Evolutionary conservation across 129 eudicot genomes (phyloP).

Genomic region (Daucus carota): DH1_v3.0 NC_030383.2:60929001-60929500

Average conservation of each 20-base stretch:
- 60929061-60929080: slow-evolving; percentile 49
- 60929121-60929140: too few relatives aligned
- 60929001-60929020: slow-evolving; percentile 42
- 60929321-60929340: slow-evolving; percentile 67
- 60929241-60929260: slow-evolving; percentile 57
- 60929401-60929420: slow-evolving; percentile 64
- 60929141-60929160: too few relatives aligned
- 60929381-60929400: slow-evolving; percentile 53
- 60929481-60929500: slow-evolving; percentile 61
- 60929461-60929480: slow-evolving; percentile 44
- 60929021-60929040: slow-evolving; percentile 76
- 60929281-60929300: slow-evolving; percentile 60
- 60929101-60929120: slow-evolving; percentile 52
- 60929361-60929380: slow-evolving; percentile 53
- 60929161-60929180: too few relatives aligned
- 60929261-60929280: slow-evolving; percentile 56
- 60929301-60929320: slow-evolving; percentile 52
- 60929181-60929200: slow-evolving; percentile 29
- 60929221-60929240: slow-evolving; percentile 50
- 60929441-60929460: slow-evolving; percentile 40
- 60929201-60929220: slow-evolving; percentile 38
- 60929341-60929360: slow-evolving; percentile 49
- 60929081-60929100: slow-evolving; percentile 62
- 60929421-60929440: slow-evolving; percentile 42
- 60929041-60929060: slow-evolving; percentile 58